phyloP scores from a whole-genome alignment of 2,329 filamentous ascomycete species.

The Alternaria novae-zelandiae region DNA sequence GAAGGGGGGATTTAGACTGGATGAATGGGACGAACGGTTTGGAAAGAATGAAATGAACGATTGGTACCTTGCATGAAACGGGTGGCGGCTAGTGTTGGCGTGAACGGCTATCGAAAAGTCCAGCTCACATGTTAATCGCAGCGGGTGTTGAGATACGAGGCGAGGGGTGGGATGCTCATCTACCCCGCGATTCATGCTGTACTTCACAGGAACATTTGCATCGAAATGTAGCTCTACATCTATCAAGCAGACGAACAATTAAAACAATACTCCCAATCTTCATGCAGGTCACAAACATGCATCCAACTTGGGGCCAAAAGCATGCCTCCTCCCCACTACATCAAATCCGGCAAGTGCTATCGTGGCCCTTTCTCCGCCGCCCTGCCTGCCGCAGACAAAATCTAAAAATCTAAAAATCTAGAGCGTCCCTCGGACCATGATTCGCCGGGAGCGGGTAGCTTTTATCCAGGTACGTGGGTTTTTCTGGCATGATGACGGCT shows the following conservation, averaged over 20 bases:
- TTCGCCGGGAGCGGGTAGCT: constrained; percentile 12
- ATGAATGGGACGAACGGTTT: not conserved
- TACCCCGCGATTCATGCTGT: not conserved
- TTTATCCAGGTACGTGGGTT: constrained; percentile 15
- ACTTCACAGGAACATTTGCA: too few species aligned
- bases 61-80: constrained; percentile 34
- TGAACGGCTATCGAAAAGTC: constrained; percentile 14
- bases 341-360: constrained; percentile 14
- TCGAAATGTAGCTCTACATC: not conserved
- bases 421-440: not conserved
- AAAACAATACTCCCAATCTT: not conserved
- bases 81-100: constrained; percentile 17
- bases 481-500: constrained; percentile 18
- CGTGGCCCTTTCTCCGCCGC: constrained; percentile 11
- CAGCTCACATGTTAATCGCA: constrained; percentile 21
- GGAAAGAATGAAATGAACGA: not conserved
- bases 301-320: constrained; percentile 14
- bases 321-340: not conserved
- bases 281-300: not conserved
- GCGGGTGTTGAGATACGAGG: constrained; percentile 12
- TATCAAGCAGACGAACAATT: not conserved
- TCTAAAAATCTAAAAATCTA: not conserved
- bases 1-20: not conserved
- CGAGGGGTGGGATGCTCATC: not conserved
- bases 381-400: not conserved